Evolutionary conservation across 768 basidiomycete genomes (phyloP), one percentile per base, ranked within the genome.

Genomic region (Cystofilobasidium ferigula): DNA sequence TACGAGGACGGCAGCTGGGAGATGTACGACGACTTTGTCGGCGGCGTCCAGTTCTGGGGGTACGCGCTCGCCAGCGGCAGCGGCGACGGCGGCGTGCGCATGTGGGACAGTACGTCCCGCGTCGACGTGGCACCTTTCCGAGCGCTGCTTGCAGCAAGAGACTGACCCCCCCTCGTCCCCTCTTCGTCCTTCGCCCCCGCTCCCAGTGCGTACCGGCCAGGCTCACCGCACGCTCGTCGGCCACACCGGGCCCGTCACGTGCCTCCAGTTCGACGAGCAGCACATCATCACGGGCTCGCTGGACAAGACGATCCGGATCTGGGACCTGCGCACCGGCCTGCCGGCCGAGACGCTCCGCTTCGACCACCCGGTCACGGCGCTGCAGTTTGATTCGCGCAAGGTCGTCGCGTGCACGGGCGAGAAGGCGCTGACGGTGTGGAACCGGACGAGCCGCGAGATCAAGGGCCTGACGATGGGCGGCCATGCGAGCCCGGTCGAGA

Each of bases 51-150:
- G 74, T 97, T 97, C 75, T 98, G 95, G 94, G 93, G 92, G 4
- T 94, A 95, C 74, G 95, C 91, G 1, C 82, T 99, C 40, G 91
- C 97, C 6, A 95, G 91, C 71, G 95, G 93, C 1, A 95, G 91
- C 71, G 93, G 91, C 0, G 95, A 99, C 74, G 92, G 94, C 42
- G 94, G 88, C 3, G 93, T 98, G 35, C 79, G 95, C 70, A 97
- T 99, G 93, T 99, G 95, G 95, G 95, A 99, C 74, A 97, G 92
- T 94, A 73, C 82, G 90, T 84, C 28, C n/a, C n/a, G n/a, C n/a
- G n/a, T n/a, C n/a, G n/a, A n/a, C n/a, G n/a, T n/a, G n/a, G n/a
- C n/a, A n/a, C n/a, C 34, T 14, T 9, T 22, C 28, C 24, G 20
- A 48, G 38, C 38, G 9, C 9, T 40, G 8, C 42, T 54, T 9